Percentiles rank a stretch among this genome's conserved stretches.
phyloP scores from a whole-genome alignment of 495 filamentous ascomycete species.

The Glarea lozoyensis region DNA sequence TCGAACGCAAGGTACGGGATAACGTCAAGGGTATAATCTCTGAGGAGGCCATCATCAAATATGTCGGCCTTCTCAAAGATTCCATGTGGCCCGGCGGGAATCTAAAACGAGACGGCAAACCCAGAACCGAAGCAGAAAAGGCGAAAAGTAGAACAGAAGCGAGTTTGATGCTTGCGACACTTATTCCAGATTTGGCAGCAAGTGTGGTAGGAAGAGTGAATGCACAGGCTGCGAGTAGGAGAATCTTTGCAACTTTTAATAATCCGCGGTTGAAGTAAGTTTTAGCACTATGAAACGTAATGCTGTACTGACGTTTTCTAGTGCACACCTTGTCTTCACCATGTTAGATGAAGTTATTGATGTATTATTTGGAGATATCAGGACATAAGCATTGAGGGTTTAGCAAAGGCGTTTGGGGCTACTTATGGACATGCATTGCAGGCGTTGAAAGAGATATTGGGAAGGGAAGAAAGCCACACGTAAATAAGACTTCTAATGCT shows the following conservation, averaged over 20 bases:
- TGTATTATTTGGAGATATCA: conserved; percentile 51
- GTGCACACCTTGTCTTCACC: conserved; percentile 69
- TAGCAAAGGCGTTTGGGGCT: conserved; percentile 21
- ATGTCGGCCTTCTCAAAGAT: conserved; percentile 59
- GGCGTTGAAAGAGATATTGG: no score
- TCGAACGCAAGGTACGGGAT: conserved; percentile 89
- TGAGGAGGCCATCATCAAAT: conserved; percentile 70
- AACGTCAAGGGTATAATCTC: conserved; percentile 57
- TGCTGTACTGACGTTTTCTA: conserved; percentile 22
- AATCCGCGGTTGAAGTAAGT: conserved; percentile 63
- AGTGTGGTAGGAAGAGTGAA: conserved; percentile 80
- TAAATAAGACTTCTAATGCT: no score
- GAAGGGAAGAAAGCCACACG: no score
- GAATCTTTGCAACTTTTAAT: conserved; percentile 75
- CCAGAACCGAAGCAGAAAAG: conserved; percentile 57
- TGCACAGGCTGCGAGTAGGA: conserved; percentile 71
- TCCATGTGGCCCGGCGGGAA: conserved; percentile 72
- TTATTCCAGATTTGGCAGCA: conserved; percentile 73
- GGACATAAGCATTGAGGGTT: conserved; percentile 12
- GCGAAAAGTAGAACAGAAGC: conserved; percentile 65
- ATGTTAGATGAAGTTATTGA: conserved; percentile 71
- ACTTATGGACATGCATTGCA: no score
- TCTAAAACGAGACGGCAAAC: conserved; percentile 36
- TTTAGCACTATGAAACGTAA: not conserved
- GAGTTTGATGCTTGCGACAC: conserved; percentile 67